phyloP scores from a whole-genome alignment of 1,284 basidiomycete species.

The Pascua sp. region DNA sequence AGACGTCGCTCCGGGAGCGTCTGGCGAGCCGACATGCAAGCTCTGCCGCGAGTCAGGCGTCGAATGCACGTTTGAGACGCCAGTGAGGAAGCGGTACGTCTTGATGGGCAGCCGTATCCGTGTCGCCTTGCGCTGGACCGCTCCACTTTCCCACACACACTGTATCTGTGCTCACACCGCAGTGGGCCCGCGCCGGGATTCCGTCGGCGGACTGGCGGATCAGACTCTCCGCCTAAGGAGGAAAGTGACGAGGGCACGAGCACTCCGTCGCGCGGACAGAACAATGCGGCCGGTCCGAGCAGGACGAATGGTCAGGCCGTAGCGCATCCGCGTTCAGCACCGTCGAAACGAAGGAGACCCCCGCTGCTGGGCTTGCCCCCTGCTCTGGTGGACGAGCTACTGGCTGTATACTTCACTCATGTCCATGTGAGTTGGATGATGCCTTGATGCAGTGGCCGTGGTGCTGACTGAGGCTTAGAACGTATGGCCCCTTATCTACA shows the following conservation, averaged over 20 bases:
- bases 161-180: neutral
- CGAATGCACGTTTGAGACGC: conserved; percentile 27
- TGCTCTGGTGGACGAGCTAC: conserved; percentile 30
- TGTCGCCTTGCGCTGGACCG: neutral
- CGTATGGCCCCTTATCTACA: conserved; percentile 48
- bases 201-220: conserved; percentile 6
- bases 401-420: conserved; percentile 42
- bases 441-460: neutral
- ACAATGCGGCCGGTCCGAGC: neutral
- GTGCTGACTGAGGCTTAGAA: conserved; percentile 27
- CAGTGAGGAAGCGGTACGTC: conserved; percentile 30
- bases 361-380: conserved; percentile 27
- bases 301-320: neutral
- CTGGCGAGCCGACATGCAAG: conserved; percentile 18
- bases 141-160: too few relatives aligned
- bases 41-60: conserved; percentile 24
- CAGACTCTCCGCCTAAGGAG: conserved; percentile 1
- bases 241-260: neutral
- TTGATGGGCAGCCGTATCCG: neutral
- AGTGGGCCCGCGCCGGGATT: conserved; percentile 17
- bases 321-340: neutral
- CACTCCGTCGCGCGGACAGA: neutral
- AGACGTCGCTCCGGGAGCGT: conserved; percentile 9
- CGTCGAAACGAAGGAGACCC: conserved; percentile 7
- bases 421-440: conserved; percentile 31